Base-by-base conservation (phyloP, 2,329 filamentous ascomycete genomes). In the Alternaria alternata region DNA sequence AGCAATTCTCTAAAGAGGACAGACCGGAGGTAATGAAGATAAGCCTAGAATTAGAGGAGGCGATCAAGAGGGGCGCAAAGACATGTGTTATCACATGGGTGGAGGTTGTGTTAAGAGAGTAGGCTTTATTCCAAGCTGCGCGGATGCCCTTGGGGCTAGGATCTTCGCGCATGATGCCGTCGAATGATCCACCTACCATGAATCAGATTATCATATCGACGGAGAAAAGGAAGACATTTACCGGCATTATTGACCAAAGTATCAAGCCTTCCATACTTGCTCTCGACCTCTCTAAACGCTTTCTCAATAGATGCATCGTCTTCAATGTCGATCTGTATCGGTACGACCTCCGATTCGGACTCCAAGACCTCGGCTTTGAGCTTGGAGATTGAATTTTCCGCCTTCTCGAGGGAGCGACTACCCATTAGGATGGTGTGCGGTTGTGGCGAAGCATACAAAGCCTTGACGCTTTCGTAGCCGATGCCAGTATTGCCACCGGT, bases 401-500 rank as follows among this genome's bases (percentile, higher is more conserved):
- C 87, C 53, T 87, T 88, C 3, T 79, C 75, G 0, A 83, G 24
- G 1, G 78, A 81, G 2, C 88, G 84, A 39, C 81, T 82, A 32
- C 87, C 87, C 4, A 90, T 69, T 24, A 89, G 69, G 57, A 90
- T 83, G 79, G 71, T 89, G 89, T 2, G 81, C n/a, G 55, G 26
- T 8, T 75, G 76, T 0, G 71, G 30, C 0, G 87, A 86, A 3
- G 54, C 63, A 44, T 81, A 77, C 0, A 90, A 77, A 1, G 85
- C 83, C 62, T 84, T 87, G 51, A 88, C 82, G 7, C 80, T 82
- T 64, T 89, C 83, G 38, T 82, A 84, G 3, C 88, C 88, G 20
- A 90, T 82, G 16, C 87, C 87, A 0, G 83, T 88, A 66, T 88
- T 89, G 61, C 81, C 87, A 36, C 88, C 87, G 2, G 87, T 89